phyloP scores from a whole-genome alignment of 2,329 filamentous ascomycete species.

The Chrysosphaeria jannelii region DNA sequence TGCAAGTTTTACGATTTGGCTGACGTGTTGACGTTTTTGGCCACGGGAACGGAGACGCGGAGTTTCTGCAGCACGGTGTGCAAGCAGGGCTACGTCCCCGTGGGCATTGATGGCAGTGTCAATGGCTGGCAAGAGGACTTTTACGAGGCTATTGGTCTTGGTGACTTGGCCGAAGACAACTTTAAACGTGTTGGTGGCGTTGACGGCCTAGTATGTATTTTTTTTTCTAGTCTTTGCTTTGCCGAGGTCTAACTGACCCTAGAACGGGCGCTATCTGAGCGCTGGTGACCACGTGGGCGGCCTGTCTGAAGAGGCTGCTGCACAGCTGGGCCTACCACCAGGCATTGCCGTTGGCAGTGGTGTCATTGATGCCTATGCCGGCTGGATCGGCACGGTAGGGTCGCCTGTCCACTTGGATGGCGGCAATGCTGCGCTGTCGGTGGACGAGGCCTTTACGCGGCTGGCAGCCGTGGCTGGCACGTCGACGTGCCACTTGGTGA shows the following conservation, averaged over 20 bases:
- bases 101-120: slow-evolving; percentile 88
- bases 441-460: slow-evolving; percentile 76
- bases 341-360: slow-evolving; percentile 85
- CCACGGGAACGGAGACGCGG: slow-evolving; percentile 69
- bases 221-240: slow-evolving; percentile 8
- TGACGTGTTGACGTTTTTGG: slow-evolving; percentile 79
- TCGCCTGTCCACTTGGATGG: slow-evolving; percentile 57
- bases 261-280: slow-evolving; percentile 81
- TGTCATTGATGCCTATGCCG: slow-evolving; percentile 94
- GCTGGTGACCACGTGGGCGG: slow-evolving; percentile 75
- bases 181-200: slow-evolving; percentile 89
- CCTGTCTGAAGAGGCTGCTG: slow-evolving; percentile 54
- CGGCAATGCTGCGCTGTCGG: slow-evolving; percentile 26
- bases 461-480: slow-evolving; percentile 87
- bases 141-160: slow-evolving; percentile 58
- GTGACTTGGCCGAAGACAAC: slow-evolving; percentile 54
- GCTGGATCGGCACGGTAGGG: slow-evolving; percentile 97
- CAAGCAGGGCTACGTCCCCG: slow-evolving; percentile 87
- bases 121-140: slow-evolving; percentile 98
- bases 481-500: slow-evolving; percentile 87
- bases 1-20: slow-evolving; percentile 95
- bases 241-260: slow-evolving; percentile 1
- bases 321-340: slow-evolving; percentile 53
- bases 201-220: slow-evolving; percentile 59
- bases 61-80: slow-evolving; percentile 93